Evolutionary conservation across 495 filamentous ascomycete species (phyloP).

Genomic region (Tricharina praecox): DNA sequence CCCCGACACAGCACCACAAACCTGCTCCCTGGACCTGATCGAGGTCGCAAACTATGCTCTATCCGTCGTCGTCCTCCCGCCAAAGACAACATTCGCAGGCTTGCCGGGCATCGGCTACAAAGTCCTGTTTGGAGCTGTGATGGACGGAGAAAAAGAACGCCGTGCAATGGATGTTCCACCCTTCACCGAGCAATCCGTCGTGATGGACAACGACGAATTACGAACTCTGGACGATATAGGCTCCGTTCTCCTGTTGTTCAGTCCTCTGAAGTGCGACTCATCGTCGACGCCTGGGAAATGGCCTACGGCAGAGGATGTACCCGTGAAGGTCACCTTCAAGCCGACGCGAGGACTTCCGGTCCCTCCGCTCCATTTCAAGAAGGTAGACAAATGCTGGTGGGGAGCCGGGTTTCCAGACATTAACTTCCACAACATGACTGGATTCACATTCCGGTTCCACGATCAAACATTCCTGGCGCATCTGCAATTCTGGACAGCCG

Average conservation of each 20-base stretch:
- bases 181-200: not conserved
- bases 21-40: slow-evolving; percentile 1
- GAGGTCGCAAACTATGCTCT: slow-evolving; percentile 13
- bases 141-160: not conserved
- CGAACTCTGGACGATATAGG: no score
- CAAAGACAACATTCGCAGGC: no score
- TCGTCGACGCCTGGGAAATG: no score
- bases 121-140: not conserved
- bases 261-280: no score
- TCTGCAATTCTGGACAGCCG: slow-evolving; percentile 18
- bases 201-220: not conserved
- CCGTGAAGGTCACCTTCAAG: slow-evolving; percentile 9
- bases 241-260: no score
- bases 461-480: slow-evolving; percentile 11
- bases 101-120: not conserved
- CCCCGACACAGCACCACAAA: slow-evolving; percentile 4
- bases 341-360: no score
- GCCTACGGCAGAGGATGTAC: no score
- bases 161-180: not conserved
- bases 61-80: slow-evolving; percentile 11
- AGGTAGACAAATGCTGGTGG: not conserved
- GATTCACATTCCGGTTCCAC: slow-evolving; percentile 14
- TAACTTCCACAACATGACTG: slow-evolving; percentile 15
- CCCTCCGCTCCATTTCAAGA: slow-evolving; percentile 9
- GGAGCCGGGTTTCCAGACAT: slow-evolving; percentile 4